Evolutionary conservation across 805 yeast genomes (phyloP).

Genomic region (Kodamaea nitidulidarum): DNA sequence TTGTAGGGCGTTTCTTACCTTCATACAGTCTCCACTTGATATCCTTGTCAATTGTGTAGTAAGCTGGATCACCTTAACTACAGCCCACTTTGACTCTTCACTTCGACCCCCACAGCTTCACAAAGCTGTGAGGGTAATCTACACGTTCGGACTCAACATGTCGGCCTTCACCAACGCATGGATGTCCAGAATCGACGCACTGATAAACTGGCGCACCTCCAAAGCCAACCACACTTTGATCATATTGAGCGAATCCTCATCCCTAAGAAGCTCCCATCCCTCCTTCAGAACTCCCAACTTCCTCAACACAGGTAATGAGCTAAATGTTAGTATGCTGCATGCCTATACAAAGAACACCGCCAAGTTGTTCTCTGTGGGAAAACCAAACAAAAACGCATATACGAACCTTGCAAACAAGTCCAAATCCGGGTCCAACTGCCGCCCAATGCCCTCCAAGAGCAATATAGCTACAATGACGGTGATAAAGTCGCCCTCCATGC

Average conservation of each 20-base stretch:
- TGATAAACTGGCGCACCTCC: conserved; percentile 83
- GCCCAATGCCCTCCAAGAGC: conserved; percentile 89
- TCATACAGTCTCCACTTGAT: neutral
- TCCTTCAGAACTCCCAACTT: conserved; percentile 70
- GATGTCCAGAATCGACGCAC: conserved; percentile 72
- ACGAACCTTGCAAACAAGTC: conserved; percentile 96
- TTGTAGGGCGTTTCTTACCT: no score
- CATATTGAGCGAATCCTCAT: conserved; percentile 70
- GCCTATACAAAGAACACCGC: conserved; percentile 9
- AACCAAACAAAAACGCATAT: conserved; percentile 43
- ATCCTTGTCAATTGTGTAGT: no score
- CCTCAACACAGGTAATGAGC: conserved; percentile 82
- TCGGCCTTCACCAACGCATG: conserved; percentile 43
- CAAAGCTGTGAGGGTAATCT: no score
- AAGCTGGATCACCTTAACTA: no score
- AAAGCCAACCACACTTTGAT: conserved; percentile 86
- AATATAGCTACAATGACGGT: conserved; percentile 93
- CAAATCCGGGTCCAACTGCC: conserved; percentile 87
- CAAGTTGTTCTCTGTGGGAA: conserved; percentile 33
- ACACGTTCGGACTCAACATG: conserved; percentile 43
- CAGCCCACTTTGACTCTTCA: no score
- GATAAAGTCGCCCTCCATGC: conserved; percentile 96
- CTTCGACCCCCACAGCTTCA: no score
- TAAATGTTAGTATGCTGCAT: conserved; percentile 23
- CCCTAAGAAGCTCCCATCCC: conserved; percentile 52